phyloP scores from a whole-genome alignment of 2,329 filamentous ascomycete genomes.

The Fusarium siculi region DNA sequence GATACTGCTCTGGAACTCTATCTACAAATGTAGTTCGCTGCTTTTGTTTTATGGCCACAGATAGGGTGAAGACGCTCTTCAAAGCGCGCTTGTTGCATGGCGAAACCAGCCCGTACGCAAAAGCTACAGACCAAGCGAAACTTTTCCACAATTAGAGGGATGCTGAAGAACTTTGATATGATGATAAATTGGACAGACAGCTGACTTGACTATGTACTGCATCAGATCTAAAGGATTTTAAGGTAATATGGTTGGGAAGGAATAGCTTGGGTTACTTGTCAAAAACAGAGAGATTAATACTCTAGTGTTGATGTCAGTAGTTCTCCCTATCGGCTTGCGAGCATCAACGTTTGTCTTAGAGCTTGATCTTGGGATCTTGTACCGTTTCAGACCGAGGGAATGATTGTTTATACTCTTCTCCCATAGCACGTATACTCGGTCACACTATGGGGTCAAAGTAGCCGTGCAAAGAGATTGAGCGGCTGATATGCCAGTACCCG shows the following conservation, averaged over 20 bases:
- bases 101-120: background rate
- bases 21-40: background rate
- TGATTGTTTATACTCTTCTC: rapidly evolving
- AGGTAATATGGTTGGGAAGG: too few species aligned
- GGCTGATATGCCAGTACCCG: background rate
- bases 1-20: background rate
- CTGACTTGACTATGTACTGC: background rate
- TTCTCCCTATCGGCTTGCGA: background rate
- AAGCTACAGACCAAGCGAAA: background rate
- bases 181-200: background rate
- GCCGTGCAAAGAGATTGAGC: background rate
- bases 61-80: background rate
- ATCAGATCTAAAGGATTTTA: background rate
- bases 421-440: rapidly evolving
- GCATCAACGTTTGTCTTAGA: background rate
- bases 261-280: background rate
- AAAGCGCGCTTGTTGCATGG: background rate
- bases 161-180: background rate
- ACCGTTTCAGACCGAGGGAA: background rate
- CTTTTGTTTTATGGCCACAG: background rate
- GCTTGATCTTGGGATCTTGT: background rate
- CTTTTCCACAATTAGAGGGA: background rate
- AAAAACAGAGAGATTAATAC: background rate
- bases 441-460: too few species aligned
- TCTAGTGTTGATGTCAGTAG: too few species aligned